Evolutionary conservation across 2,329 filamentous ascomycete genomes (phyloP).

Genomic region (Microsporum ferrugineum): DNA sequence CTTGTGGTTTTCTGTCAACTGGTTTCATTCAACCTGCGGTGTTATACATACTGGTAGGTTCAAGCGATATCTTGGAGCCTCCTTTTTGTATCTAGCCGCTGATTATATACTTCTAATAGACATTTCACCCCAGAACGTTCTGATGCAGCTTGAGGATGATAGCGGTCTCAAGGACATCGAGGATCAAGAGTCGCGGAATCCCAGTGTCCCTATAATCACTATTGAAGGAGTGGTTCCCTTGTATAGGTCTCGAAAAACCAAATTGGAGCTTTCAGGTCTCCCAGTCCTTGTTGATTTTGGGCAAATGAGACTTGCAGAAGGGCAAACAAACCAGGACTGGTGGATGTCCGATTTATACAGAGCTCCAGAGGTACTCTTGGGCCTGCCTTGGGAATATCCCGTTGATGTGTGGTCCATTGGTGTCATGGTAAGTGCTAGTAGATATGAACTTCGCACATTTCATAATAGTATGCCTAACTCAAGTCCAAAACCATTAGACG

Average conservation of each 20-base stretch:
- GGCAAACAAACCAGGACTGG: not conserved
- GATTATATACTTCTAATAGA: not conserved
- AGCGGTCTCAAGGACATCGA: too few species aligned
- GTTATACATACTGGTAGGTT: not conserved
- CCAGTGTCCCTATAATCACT: too few species aligned
- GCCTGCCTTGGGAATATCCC: not conserved
- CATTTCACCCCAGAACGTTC: not conserved
- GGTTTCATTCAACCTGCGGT: not conserved
- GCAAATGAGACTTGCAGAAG: too few species aligned
- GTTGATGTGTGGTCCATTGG: not conserved
- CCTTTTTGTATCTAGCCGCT: not conserved
- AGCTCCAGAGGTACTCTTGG: not conserved
- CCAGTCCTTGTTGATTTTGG: not conserved
- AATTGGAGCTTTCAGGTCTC: not conserved
- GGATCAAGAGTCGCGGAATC: too few species aligned
- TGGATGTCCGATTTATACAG: not conserved
- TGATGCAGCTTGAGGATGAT: not conserved
- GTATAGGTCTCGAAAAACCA: too few species aligned
- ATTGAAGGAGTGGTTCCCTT: too few species aligned
- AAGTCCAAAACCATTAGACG: constrained; percentile 11
- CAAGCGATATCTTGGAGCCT: too few species aligned
- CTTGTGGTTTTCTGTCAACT: not conserved
- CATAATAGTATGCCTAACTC: too few species aligned
- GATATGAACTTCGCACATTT: too few species aligned
- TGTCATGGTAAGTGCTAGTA: too few species aligned